Base-by-base conservation (phyloP, 352 stramenopile genomes). In the Globisporangium okanoganense region DNA sequence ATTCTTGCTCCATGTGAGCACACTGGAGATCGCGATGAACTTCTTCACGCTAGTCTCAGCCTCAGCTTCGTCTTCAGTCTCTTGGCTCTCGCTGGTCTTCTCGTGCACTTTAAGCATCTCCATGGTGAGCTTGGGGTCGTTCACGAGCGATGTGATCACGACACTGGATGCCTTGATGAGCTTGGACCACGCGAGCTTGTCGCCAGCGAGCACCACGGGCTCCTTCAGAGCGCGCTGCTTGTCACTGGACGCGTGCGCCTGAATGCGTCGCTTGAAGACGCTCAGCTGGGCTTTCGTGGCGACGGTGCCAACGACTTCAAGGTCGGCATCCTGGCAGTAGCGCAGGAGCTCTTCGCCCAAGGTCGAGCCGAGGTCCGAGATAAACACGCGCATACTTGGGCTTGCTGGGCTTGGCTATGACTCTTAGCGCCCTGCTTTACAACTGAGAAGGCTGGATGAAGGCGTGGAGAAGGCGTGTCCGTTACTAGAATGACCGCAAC, bases 1-100 rank as follows among this genome's bases (percentile, higher is more conserved):
- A 66, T 84, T 92, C 56, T 89, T 89, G 67, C 82, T 89, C 85
- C 85, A 94, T 29, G 85, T 84, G 29, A 94, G 73, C 25, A 92
- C 69, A 16, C 79, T 92, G 33, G 85, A 91, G 58, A 92, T 60
- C 9, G 80, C 82, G 45, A 94, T 70, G 59, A 92, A 94, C 33
- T 84, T 78, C 62, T 85, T 89, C 38, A 88, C 58, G 47, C 53
- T 58, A 33, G 60, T 35, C 24, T 31, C 38, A 4, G 18, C 8
- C 16, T 48, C 47, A 1, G 71, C 65, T 9, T 76, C 67, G 48
- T 66, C 71, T 1, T 76, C 65, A 24, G 72, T 67, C 4, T 81
- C 73, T 2, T 67, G 65, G 9, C 40, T 57, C 10, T 70, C 62
- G 12, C 62, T 53, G 3, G 49, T 58, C 44, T 87, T 88, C 50